A percentile compares a stretch with the other conserved stretches of the same genome.
phyloP scores from a whole-genome alignment of 805 yeast genomes.

The Vanderwaltozyma tropicalis region DNA sequence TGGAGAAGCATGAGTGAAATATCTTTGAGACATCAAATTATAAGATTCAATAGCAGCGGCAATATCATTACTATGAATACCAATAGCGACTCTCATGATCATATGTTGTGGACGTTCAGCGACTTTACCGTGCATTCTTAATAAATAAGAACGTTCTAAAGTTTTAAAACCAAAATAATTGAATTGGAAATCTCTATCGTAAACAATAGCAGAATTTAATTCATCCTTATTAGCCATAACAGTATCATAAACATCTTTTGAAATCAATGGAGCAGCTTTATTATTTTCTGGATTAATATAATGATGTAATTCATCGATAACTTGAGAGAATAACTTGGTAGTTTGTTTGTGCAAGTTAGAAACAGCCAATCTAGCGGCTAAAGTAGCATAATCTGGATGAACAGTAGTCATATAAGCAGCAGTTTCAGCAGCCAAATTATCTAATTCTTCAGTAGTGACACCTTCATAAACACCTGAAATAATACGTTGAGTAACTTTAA shows the following conservation, averaged over 20 bases:
- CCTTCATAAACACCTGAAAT: constrained; percentile 96
- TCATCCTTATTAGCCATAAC: constrained; percentile 55
- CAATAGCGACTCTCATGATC: constrained; percentile 84
- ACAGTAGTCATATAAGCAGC: constrained; percentile 96
- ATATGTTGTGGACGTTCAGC: constrained; percentile 89
- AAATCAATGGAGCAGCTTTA: constrained; percentile 57
- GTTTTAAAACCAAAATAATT: constrained; percentile 89
- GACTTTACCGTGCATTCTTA: constrained; percentile 52
- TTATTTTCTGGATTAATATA: constrained; percentile 77
- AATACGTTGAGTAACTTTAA: constrained; percentile 89
- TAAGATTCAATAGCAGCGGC: constrained; percentile 69
- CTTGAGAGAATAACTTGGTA: constrained; percentile 73
- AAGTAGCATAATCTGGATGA: constrained; percentile 93
- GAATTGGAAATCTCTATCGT: constrained; percentile 66
- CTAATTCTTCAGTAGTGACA: constrained; percentile 84
- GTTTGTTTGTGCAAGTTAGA: constrained; percentile 93
- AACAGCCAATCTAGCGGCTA: constrained; percentile 93
- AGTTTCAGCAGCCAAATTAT: constrained; percentile 84
- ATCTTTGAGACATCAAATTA: constrained; percentile 74
- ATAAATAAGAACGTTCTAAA: constrained; percentile 74
- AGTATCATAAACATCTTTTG: constrained; percentile 51
- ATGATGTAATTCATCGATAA: constrained; percentile 57
- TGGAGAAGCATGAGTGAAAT: constrained; percentile 91
- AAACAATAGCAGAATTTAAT: constrained; percentile 63
- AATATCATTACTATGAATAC: constrained; percentile 69